A percentile compares a stretch with the other conserved stretches of the same genome.
Evolutionary conservation across 2,329 filamentous ascomycete genomes (phyloP).

Genomic region (Xylariales sp.): DNA sequence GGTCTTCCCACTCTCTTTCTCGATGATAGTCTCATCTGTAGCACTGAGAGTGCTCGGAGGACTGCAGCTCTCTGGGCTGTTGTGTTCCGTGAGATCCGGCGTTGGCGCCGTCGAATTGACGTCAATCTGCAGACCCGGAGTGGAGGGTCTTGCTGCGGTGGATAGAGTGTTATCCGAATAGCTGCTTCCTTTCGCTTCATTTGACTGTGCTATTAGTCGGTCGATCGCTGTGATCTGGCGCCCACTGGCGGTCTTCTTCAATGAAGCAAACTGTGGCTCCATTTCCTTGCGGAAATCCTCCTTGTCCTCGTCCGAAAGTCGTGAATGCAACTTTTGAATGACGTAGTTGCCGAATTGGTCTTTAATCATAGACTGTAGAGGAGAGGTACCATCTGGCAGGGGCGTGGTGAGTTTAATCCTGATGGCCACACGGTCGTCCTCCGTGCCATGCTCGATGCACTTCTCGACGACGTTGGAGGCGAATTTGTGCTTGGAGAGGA

Average conservation of each 20-base stretch:
- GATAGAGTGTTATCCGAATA: constrained; percentile 1
- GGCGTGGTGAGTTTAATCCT: constrained; percentile 56
- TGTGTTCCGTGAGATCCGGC: constrained; percentile 63
- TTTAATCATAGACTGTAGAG: constrained; percentile 74
- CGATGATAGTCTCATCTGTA: constrained; percentile 31
- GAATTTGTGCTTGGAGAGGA: constrained; percentile 88
- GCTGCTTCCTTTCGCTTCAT: constrained; percentile 9
- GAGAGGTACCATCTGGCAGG: constrained; percentile 61
- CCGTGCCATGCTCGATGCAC: constrained; percentile 69
- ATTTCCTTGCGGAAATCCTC: constrained; percentile 37
- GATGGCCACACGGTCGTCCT: constrained; percentile 66
- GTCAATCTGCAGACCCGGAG: constrained; percentile 38
- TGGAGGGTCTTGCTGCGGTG: constrained; percentile 25
- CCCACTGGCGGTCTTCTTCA: constrained; percentile 61
- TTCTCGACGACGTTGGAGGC: constrained; percentile 97
- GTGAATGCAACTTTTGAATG: constrained; percentile 67
- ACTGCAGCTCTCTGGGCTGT: constrained; percentile 63
- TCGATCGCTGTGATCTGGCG: constrained; percentile 65
- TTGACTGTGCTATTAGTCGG: constrained; percentile 38
- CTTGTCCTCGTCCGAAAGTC: constrained; percentile 21
- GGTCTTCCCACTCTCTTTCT: constrained; percentile 19
- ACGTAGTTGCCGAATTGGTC: constrained; percentile 97
- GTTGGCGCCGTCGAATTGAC: constrained; percentile 54
- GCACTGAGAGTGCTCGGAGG: constrained; percentile 60
- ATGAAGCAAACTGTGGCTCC: constrained; percentile 52